Conservation (phyloP, 257 asterid genomes). For the Cordia subcordata region DNA sequence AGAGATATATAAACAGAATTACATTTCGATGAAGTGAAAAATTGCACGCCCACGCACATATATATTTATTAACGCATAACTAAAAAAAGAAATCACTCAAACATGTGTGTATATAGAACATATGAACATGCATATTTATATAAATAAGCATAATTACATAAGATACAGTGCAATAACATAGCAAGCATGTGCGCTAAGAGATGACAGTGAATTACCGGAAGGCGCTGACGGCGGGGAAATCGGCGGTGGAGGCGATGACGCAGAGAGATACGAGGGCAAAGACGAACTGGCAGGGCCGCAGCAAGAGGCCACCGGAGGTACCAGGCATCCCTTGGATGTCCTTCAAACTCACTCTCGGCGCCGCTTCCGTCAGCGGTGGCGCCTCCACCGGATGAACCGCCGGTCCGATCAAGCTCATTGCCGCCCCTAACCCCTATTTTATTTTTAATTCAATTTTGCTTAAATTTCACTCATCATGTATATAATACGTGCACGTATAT, state of each 20-base stretch:
- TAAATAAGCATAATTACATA: too few species aligned
- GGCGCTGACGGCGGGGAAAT: conserved; percentile 82
- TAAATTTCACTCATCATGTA: background rate
- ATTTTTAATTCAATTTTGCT: background rate
- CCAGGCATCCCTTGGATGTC: conserved; percentile 81
- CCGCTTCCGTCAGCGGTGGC: conserved; percentile 33
- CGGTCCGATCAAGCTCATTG: conserved; percentile 55
- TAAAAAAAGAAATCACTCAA: too few species aligned
- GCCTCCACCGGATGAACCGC: conserved; percentile 82
- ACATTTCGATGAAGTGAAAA: too few species aligned
- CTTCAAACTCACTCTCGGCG: conserved; percentile 56
- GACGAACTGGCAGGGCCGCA: conserved; percentile 63
- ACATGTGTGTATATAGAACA: too few species aligned
- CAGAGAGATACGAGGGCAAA: conserved; percentile 61
- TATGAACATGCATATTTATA: too few species aligned
- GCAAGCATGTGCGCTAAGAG: background rate
- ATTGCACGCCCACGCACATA: too few species aligned
- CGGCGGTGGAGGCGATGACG: conserved; percentile 78
- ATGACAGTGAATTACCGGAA: conserved; percentile 43
- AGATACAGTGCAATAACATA: background rate
- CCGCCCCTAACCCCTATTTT: background rate
- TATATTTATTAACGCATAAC: too few species aligned
- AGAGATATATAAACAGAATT: too few species aligned
- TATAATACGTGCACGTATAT: too few species aligned
- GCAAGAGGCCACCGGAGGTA: conserved; percentile 64